Evolutionary conservation across 164 flowering plant genomes (phyloP), one percentile per base, ranked within the genome.

Genomic region (Chimonanthus salicifolius): DNA sequence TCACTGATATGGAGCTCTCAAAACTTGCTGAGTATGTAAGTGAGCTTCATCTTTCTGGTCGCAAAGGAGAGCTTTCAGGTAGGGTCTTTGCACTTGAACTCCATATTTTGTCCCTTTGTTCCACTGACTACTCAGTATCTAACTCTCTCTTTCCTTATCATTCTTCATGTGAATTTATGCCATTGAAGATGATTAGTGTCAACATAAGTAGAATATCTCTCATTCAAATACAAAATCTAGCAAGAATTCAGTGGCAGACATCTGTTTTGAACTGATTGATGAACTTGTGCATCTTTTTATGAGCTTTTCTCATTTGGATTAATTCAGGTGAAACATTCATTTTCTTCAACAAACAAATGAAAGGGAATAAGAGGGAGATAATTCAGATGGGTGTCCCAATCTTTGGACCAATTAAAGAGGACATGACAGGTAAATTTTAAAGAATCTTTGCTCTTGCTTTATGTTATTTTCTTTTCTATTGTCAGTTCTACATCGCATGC

Each of bases 361-460:
- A 94, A 67, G 95, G 94, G 21, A 95, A 84, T 83, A 89, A 83
- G 87, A 88, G 94, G 78, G 99, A 95, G 82, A 77, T 92, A 65
- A 87, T 95, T 82, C 99, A 95, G 82, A 79, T 95, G 18, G 99
- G 99, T 21, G 86, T 88, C 78, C 98, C 99, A 67, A 85, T 94
- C 71, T 95, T 95, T 74, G 89, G 90, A 68, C 89, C 84, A 49
- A 81, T 90, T 66, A 86, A 84, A 76, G 94, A 92, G 8, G 93
- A 87, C 21, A 70, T 78, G 70, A 66, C 78, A 49, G 72, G 76
- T 77, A 82, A 85, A 73, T 75, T 78, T 49, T 82, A 78, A 68
- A 69, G 74, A 62, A 58, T 66, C 48, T 6, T 66, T 62, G 65
- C 20, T 7, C 65, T 62, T n/a, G 8, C 7, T 62, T 16, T 44